Evolutionary conservation across 345 rosid species (phyloP).

Genomic region (Hypericum androsaemum): DNA sequence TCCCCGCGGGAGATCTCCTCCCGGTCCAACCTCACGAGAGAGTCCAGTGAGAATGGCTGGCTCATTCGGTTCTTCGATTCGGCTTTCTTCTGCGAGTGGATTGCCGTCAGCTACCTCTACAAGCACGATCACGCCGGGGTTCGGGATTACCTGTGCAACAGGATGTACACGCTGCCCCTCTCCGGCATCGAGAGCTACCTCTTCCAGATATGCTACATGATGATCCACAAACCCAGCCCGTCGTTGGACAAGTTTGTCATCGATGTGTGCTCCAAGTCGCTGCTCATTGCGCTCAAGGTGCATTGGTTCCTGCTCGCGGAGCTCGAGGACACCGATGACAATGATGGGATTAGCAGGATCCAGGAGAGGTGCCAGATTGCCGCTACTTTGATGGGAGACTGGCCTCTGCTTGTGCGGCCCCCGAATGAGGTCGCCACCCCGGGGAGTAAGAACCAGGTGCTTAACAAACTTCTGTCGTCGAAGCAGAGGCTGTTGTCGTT

Average conservation of each 20-base stretch:
- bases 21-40: constrained; percentile 46
- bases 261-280: constrained; percentile 75
- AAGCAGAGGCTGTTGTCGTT: constrained; percentile 84
- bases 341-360: constrained; percentile 90
- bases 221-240: constrained; percentile 96
- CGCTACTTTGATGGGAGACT: constrained; percentile 92
- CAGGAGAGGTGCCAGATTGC: constrained; percentile 98
- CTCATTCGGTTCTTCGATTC: constrained; percentile 97
- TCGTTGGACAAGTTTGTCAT: constrained; percentile 95
- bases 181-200: constrained; percentile 86
- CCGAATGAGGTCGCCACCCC: constrained; percentile 44
- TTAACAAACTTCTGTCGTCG: constrained; percentile 69
- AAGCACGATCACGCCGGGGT: constrained; percentile 94
- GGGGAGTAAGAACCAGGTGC: constrained; percentile 87
- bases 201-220: constrained; percentile 90
- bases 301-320: constrained; percentile 98
- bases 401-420: constrained; percentile 65
- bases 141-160: constrained; percentile 90
- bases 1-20: constrained; percentile 89
- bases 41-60: constrained; percentile 93
- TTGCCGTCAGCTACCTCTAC: constrained; percentile 96
- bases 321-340: constrained; percentile 91
- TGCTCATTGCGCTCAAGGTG: constrained; percentile 85
- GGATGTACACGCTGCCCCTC: constrained; percentile 93
- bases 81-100: constrained; percentile 98